phyloP scores from a whole-genome alignment of 2,329 filamentous ascomycete species.

The Cordyceps cateniannulata region DNA sequence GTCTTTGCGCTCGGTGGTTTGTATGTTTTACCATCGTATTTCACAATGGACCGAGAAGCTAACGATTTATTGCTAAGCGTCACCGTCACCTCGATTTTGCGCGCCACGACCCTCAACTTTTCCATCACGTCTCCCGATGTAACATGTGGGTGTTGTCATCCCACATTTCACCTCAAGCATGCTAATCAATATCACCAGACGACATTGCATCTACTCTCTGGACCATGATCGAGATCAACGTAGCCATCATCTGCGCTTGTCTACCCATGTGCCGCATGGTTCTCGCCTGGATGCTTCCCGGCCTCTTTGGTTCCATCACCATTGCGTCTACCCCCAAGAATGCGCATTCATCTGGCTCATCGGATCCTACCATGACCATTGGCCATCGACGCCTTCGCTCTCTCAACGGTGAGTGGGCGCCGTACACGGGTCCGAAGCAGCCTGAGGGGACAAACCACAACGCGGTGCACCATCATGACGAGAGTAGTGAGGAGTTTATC shows the following conservation, averaged over 20 bases:
- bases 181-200: constrained; percentile 17
- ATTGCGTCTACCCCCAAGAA: constrained; percentile 12
- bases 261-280: constrained; percentile 34
- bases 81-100: constrained; percentile 36
- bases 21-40: constrained; percentile 24
- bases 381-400: constrained; percentile 16
- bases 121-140: constrained; percentile 32
- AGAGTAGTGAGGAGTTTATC: constrained; percentile 30
- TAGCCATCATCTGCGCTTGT: constrained; percentile 34
- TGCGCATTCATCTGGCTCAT: constrained; percentile 10
- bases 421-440: constrained; percentile 25
- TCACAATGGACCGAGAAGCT: not conserved
- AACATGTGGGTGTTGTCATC: constrained; percentile 24
- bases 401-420: constrained; percentile 25
- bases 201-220: constrained; percentile 31
- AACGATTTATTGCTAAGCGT: constrained; percentile 19
- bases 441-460: constrained; percentile 22
- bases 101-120: constrained; percentile 33
- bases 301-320: constrained; percentile 22
- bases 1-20: constrained; percentile 37
- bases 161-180: not conserved
- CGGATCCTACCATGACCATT: constrained; percentile 16
- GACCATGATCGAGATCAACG: constrained; percentile 34
- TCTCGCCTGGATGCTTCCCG: constrained; percentile 30
- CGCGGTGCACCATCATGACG: constrained; percentile 21